Conservation (phyloP, 768 basidiomycete species). For the Lentinus brumalis region DNA sequence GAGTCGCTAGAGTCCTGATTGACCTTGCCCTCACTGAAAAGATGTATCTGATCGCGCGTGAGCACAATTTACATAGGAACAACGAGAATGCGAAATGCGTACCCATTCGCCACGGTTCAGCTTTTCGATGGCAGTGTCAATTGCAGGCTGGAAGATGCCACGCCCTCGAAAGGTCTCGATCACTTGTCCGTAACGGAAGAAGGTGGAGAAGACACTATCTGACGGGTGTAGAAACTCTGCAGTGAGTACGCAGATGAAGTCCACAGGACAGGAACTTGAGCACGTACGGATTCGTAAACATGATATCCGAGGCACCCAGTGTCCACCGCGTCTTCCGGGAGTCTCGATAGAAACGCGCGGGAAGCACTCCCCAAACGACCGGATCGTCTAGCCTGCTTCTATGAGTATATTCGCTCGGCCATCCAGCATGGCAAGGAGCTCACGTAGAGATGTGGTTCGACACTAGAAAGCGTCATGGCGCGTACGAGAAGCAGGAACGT, state of each 20-base stretch:
- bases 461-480: constrained; percentile 48
- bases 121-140: constrained; percentile 80
- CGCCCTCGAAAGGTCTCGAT: constrained; percentile 91
- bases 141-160: constrained; percentile 85
- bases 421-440: constrained; percentile 26
- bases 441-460: constrained; percentile 95
- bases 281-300: constrained; percentile 90
- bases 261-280: neutral
- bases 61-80: neutral
- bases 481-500: neutral
- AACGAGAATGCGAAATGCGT: constrained; percentile 27
- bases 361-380: constrained; percentile 85
- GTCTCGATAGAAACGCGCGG: constrained; percentile 58
- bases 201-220: constrained; percentile 72
- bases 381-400: constrained; percentile 75
- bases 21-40: constrained; percentile 89
- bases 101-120: constrained; percentile 89
- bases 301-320: constrained; percentile 88
- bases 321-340: constrained; percentile 81
- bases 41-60: constrained; percentile 62
- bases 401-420: neutral
- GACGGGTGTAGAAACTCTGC: neutral
- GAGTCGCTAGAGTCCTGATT: constrained; percentile 67
- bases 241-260: neutral
- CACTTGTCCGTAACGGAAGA: constrained; percentile 89